Percentiles rank a stretch among this genome's conserved stretches.
phyloP scores from a whole-genome alignment of 1,139 yeast genomes.

The Eremothecium gossypii region DNA sequence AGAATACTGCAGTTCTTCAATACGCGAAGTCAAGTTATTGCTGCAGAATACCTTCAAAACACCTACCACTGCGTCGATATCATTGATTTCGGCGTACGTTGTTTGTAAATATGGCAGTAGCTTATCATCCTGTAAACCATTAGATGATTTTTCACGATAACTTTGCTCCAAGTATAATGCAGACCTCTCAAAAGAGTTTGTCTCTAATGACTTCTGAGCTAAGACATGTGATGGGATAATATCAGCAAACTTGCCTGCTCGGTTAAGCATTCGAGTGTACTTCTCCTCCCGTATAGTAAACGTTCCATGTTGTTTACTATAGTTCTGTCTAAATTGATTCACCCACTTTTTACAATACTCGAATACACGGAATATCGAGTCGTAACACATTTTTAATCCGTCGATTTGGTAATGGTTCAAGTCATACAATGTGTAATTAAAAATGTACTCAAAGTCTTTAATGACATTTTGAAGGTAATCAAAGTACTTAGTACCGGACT shows the following conservation, averaged over 20 bases:
- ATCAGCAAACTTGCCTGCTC: slow-evolving; percentile 39
- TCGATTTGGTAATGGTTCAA: slow-evolving; percentile 48
- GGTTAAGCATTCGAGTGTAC: slow-evolving; percentile 13
- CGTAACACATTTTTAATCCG: slow-evolving; percentile 54
- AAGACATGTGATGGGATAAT: slow-evolving; percentile 58
- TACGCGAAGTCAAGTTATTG: slow-evolving; percentile 58
- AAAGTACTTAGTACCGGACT: slow-evolving; percentile 35
- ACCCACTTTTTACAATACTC: slow-evolving; percentile 84
- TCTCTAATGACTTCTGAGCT: slow-evolving; percentile 73
- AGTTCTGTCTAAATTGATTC: slow-evolving; percentile 29
- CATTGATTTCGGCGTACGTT: slow-evolving; percentile 81
- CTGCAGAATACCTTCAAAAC: slow-evolving; percentile 66
- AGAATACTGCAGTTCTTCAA: slow-evolving; percentile 72
- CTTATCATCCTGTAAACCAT: slow-evolving; percentile 32
- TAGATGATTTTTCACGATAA: slow-evolving; percentile 36
- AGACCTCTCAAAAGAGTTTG: slow-evolving; percentile 81
- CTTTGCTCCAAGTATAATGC: slow-evolving; percentile 81
- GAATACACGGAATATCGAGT: slow-evolving; percentile 63
- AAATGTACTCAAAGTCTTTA: slow-evolving; percentile 49
- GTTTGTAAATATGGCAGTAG: slow-evolving; percentile 52
- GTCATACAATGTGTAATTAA: slow-evolving; percentile 39
- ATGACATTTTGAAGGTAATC: slow-evolving; percentile 39
- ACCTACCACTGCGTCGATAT: slow-evolving; percentile 86
- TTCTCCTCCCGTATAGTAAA: slow-evolving; percentile 22
- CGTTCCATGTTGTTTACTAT: slow-evolving; percentile 20